Evolutionary conservation across 257 asterid species (phyloP).

Genomic region (Solanum lycopersicoides): DNA sequence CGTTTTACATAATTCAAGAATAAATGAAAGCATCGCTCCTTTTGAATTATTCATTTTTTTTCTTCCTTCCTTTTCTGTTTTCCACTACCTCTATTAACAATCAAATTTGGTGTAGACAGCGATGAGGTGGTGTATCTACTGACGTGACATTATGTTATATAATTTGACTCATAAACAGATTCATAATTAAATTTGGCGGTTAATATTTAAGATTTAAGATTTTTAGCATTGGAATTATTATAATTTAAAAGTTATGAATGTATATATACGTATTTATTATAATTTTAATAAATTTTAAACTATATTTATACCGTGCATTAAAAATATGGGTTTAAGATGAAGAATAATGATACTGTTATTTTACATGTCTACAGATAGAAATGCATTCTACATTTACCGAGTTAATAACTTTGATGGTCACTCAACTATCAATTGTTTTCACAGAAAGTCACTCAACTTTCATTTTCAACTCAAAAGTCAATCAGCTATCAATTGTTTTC

Average conservation of each 20-base stretch:
- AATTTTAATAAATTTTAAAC: neutral
- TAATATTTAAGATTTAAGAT: neutral
- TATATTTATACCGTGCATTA: neutral
- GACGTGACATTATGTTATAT: neutral
- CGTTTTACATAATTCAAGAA: neutral
- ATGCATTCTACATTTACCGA: too few species aligned
- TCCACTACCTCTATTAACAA: neutral
- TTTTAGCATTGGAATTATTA: neutral
- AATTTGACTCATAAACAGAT: neutral
- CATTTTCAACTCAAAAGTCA: too few species aligned
- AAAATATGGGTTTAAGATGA: neutral
- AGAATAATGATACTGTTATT: too few species aligned
- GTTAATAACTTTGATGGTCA: too few species aligned
- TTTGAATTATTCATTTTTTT: neutral
- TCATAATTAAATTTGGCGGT: neutral
- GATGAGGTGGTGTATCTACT: neutral
- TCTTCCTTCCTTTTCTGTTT: neutral
- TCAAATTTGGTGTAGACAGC: neutral
- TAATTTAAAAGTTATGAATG: neutral
- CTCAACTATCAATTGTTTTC: too few species aligned
- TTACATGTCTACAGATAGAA: neutral
- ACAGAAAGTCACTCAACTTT: too few species aligned
- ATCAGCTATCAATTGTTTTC: too few species aligned
- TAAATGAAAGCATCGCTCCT: neutral
- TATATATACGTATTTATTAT: neutral